Evolutionary conservation across 257 asterid species (phyloP), one percentile per base, ranked within the genome.

Genomic region (Solanum clarkiae): DNA sequence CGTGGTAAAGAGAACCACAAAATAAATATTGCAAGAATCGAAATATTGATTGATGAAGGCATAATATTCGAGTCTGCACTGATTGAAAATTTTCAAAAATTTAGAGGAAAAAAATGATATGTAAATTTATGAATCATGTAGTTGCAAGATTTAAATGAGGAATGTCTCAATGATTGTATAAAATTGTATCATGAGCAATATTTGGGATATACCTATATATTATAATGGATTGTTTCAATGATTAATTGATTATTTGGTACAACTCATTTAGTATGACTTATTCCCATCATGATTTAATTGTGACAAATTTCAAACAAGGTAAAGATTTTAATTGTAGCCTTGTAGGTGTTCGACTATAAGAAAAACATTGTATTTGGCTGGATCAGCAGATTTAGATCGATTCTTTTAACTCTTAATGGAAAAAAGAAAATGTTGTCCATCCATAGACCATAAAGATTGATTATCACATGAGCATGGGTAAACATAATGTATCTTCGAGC

Each of bases 41-140:
- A 26, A 79, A 79, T 0, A 79, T 79, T 79, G 1, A 53, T 79
- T 2, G 29, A 79, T 26, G 83, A 53, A 26, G 11, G 29, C 66
- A 79, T 70, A 18, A 42, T 70, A 70, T 53, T 79, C 49, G 24
- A 36, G 54, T 70, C 0, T 40, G 14, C 42, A 5, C 17, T 70
- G 7, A 53, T 70, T 70, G 80, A 68, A 68, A 14, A 66, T 63
- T 12, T 92, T 92, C 47, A 91, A 91, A 87, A 69, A 17, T 17
- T 36, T 69, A 36, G 77, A 71, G 18, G 55, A 42, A 20, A 5
- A 12, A 40, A 71, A 10, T 17, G 32, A 70, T 71, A 20, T 71
- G 55, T 65, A 32, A 8, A 36, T 17, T 36, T 68, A 32, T 20
- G 29, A 59, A 59, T 59, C 9, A 10, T 68, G 49, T 68, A 68